A percentile compares a stretch with the other conserved stretches of the same genome.
These are phyloP conservation scores for Termitomyces sp. DNA, from an alignment of 768 basidiomycete genomes.

Conservation along the genomic window DNA sequence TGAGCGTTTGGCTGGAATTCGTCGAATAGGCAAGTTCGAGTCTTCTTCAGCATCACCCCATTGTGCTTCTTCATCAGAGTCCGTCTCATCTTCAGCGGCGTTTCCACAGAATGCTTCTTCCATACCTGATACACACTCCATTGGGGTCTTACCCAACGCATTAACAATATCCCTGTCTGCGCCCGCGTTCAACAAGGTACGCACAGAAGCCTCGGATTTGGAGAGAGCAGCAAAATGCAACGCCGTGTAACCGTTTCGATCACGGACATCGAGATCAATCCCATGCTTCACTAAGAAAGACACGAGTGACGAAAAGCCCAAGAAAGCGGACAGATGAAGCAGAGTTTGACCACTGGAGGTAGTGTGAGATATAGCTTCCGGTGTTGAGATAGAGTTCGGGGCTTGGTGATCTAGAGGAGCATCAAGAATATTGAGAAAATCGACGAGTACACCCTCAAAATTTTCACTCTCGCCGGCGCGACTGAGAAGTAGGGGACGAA, in stretches of 20 bases:
- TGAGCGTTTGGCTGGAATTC: constrained; percentile 25
- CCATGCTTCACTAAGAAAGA: constrained; percentile 65
- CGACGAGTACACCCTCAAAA: constrained; percentile 73
- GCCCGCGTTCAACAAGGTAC: constrained; percentile 68
- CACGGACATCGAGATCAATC: constrained; percentile 78
- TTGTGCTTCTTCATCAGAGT: constrained; percentile 46
- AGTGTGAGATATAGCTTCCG: constrained; percentile 60
- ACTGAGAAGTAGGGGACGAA: constrained; percentile 51
- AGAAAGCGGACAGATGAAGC: constrained; percentile 80
- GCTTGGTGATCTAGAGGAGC: constrained; percentile 43
- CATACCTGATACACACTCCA: constrained; percentile 46
- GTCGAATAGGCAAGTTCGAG: constrained; percentile 35
- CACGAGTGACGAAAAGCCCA: constrained; percentile 68
- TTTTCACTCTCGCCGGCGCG: constrained; percentile 50
- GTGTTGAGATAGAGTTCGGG: constrained; percentile 35
- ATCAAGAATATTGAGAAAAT: constrained; percentile 78
- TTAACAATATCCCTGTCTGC: constrained; percentile 78
- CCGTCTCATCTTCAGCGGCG: constrained; percentile 19
- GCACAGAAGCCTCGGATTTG: constrained; percentile 56
- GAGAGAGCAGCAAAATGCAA: constrained; percentile 78
- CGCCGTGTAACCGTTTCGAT: constrained; percentile 87
- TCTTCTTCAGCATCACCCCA: constrained; percentile 72
- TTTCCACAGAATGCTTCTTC: constrained; percentile 25
- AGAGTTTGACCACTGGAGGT: constrained; percentile 78
- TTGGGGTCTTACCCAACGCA: constrained; percentile 61